phyloP scores from a whole-genome alignment of 345 rosid genomes.

The Corchorus olitorius region DNA sequence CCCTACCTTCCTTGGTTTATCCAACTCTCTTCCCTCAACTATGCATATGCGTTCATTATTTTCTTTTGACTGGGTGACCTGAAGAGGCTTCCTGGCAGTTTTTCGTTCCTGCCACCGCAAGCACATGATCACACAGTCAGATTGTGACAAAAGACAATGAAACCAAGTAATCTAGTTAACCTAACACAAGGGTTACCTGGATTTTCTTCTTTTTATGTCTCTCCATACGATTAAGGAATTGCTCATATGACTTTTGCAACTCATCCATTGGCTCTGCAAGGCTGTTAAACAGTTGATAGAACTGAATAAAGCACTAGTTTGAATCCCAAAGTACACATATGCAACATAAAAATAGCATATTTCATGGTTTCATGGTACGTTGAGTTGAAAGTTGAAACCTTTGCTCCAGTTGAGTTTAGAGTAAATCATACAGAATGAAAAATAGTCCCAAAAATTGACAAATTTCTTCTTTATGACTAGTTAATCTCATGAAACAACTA shows the following conservation, averaged over 20 bases:
- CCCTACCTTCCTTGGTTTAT: constrained; percentile 26
- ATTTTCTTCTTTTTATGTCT: constrained; percentile 64
- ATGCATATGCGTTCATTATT: constrained; percentile 31
- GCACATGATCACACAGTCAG: constrained; percentile 19
- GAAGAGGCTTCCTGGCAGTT: constrained; percentile 33
- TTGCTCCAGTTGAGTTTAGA: neutral
- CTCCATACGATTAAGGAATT: constrained; percentile 74
- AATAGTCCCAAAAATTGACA: neutral
- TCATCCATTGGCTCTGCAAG: constrained; percentile 89
- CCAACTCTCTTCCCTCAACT: constrained; percentile 30
- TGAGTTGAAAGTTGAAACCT: too few relatives aligned
- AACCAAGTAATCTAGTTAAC: constrained; percentile 18
- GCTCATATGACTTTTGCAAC: constrained; percentile 79
- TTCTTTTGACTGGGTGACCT: constrained; percentile 20
- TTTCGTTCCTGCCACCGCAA: constrained; percentile 52
- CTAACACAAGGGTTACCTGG: constrained; percentile 44
- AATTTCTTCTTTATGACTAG: neutral
- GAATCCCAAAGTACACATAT: neutral
- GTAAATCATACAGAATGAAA: neutral
- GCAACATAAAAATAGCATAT: neutral
- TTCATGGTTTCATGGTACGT: neutral
- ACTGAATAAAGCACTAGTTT: neutral
- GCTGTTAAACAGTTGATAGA: constrained; percentile 39
- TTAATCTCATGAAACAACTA: too few relatives aligned
- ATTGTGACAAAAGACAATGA: constrained; percentile 11